A percentile compares a stretch with the other conserved stretches of the same genome.
These are phyloP conservation scores for Pycnococcus provasolii DNA, from an alignment of 139 green algal genomes.

Conservation along the genomic window DNA sequence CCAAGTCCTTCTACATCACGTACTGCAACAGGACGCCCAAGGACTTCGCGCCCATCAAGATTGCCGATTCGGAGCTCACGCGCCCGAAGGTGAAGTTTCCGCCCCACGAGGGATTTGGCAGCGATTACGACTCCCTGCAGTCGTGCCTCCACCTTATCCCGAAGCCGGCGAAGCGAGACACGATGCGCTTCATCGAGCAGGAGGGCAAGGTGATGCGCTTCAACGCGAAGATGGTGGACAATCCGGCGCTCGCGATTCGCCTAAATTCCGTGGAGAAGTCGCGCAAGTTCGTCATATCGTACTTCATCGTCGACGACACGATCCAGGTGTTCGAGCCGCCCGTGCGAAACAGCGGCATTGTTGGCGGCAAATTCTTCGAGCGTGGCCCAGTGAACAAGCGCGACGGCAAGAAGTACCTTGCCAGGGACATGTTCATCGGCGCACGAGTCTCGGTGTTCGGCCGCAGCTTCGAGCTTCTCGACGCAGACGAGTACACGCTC, in stretches of 20 bases:
- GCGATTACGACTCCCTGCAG: constrained; percentile 26
- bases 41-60: constrained; percentile 34
- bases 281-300: constrained; percentile 18
- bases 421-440: constrained; percentile 19
- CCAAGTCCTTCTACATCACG: constrained; percentile 56
- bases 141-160: constrained; percentile 33
- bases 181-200: constrained; percentile 19
- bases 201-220: constrained; percentile 19
- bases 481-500: constrained; percentile 17
- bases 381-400: constrained; percentile 14
- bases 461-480: constrained; percentile 11
- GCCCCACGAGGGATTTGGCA: constrained; percentile 41
- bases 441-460: constrained; percentile 4
- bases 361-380: constrained; percentile 25
- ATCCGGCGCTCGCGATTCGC: not conserved
- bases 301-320: constrained; percentile 23
- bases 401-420: not conserved
- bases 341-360: constrained; percentile 12
- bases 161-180: constrained; percentile 24
- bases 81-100: constrained; percentile 23
- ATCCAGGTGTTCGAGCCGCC: constrained; percentile 23
- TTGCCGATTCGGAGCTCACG: constrained; percentile 28
- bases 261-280: not conserved
- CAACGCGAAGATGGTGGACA: constrained; percentile 17
- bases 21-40: constrained; percentile 48